Conservation (phyloP, 192 early-diverging fungal species). For the Coemansia sp. region DNA sequence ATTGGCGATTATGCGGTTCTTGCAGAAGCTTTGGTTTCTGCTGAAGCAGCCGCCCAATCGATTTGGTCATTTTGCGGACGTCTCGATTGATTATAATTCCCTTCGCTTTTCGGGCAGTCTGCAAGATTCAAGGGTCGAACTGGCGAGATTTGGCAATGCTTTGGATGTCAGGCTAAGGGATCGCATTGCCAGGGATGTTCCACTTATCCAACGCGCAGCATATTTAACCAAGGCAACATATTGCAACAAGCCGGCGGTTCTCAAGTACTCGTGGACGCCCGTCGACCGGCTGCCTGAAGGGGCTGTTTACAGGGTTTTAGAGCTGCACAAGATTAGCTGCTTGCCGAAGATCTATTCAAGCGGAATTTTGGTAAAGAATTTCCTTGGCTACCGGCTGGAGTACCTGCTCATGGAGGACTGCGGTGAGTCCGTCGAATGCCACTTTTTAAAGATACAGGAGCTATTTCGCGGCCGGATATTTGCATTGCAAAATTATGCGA, state of each 20-base stretch:
- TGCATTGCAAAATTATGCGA: too few relatives aligned
- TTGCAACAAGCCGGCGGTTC: too few relatives aligned
- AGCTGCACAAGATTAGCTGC: not conserved
- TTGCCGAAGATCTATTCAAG: constrained; percentile 7
- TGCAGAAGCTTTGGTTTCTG: constrained; percentile 7
- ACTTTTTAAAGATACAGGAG: too few relatives aligned
- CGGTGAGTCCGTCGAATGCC: not conserved
- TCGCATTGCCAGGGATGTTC: not conserved
- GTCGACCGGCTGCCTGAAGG: constrained; percentile 11
- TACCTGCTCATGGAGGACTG: constrained; percentile 23
- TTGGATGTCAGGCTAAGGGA: not conserved
- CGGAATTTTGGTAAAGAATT: constrained; percentile 6
- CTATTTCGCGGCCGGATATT: too few relatives aligned
- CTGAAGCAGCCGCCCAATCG: not conserved
- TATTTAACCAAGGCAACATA: not conserved
- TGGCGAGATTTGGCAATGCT: not conserved
- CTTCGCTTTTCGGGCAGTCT: not conserved
- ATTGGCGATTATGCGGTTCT: not conserved
- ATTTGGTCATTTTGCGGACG: constrained; percentile 6
- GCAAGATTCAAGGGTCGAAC: not conserved
- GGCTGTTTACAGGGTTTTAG: constrained; percentile 14
- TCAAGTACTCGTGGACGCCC: not conserved
- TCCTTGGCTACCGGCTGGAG: constrained; percentile 20
- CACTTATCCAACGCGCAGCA: not conserved
- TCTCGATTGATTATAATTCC: not conserved